Conservation (phyloP, 2,329 filamentous ascomycete genomes). For the Pleomassaria siparia region DNA sequence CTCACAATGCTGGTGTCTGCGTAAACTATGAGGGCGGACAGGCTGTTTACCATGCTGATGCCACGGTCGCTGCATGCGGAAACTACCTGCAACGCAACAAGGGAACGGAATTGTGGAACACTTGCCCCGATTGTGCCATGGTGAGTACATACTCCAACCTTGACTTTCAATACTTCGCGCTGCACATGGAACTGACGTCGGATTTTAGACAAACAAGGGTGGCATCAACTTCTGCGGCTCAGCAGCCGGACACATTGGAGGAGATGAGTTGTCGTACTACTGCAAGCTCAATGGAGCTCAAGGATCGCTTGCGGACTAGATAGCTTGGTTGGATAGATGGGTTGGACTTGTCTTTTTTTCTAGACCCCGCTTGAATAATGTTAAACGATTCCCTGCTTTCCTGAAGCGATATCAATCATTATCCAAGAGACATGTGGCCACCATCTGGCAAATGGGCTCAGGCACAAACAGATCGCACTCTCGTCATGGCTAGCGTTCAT, state of each 20-base stretch:
- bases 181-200: neutral
- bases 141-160: neutral
- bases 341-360: too few relatives aligned
- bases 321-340: neutral
- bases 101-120: slow-evolving; percentile 27
- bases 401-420: too few relatives aligned
- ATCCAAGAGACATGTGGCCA: too few relatives aligned
- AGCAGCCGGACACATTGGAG: slow-evolving; percentile 26
- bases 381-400: too few relatives aligned
- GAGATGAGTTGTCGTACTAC: slow-evolving; percentile 31
- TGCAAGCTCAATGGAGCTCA: slow-evolving; percentile 25
- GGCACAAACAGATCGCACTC: too few relatives aligned
- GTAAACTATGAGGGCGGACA: slow-evolving; percentile 17
- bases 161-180: neutral
- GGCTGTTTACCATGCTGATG: slow-evolving; percentile 24
- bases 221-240: slow-evolving; percentile 27
- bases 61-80: slow-evolving; percentile 22
- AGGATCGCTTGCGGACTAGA: neutral
- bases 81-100: slow-evolving; percentile 29
- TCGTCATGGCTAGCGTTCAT: too few relatives aligned
- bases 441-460: too few relatives aligned
- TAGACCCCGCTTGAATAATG: too few relatives aligned
- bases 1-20: slow-evolving; percentile 26
- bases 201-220: slow-evolving; percentile 20
- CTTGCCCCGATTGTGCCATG: slow-evolving; percentile 27